phyloP scores from a whole-genome alignment of 1,284 basidiomycete genomes.

The Sanghuangporus weigelae region DNA sequence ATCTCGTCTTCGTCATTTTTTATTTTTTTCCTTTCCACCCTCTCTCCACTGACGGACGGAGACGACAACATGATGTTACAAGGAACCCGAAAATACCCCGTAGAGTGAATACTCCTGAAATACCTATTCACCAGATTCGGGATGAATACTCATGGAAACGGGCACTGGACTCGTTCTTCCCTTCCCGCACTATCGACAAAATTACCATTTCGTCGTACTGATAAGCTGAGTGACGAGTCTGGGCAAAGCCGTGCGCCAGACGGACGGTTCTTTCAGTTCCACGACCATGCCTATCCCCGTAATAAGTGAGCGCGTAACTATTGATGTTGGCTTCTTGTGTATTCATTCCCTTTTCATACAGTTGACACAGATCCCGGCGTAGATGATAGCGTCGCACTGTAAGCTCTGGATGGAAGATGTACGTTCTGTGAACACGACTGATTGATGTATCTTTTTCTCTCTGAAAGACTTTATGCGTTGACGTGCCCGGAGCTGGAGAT shows the following conservation, averaged over 20 bases:
- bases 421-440: conserved; percentile 14
- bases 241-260: not conserved
- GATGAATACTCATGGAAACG: not conserved
- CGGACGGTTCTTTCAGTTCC: too few relatives aligned
- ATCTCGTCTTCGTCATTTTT: conserved; percentile 39
- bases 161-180: not conserved
- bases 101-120: too few relatives aligned
- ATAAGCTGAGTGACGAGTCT: not conserved
- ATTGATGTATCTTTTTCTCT: conserved; percentile 26
- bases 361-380: conserved; percentile 88
- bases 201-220: too few relatives aligned
- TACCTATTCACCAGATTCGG: not conserved
- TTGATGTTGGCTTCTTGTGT: not conserved
- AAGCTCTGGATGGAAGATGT: conserved; percentile 5
- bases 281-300: conserved; percentile 15
- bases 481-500: conserved; percentile 76
- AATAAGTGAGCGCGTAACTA: conserved; percentile 8
- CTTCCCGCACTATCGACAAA: not conserved
- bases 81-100: too few relatives aligned
- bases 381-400: conserved; percentile 82
- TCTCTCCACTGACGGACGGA: not conserved
- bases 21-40: not conserved
- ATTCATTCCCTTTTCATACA: conserved; percentile 24
- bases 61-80: too few relatives aligned
- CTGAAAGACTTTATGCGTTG: conserved; percentile 54